Evolutionary conservation across 441 rosid genomes (phyloP).

Genomic region (Flueggea neowawraea): DNA sequence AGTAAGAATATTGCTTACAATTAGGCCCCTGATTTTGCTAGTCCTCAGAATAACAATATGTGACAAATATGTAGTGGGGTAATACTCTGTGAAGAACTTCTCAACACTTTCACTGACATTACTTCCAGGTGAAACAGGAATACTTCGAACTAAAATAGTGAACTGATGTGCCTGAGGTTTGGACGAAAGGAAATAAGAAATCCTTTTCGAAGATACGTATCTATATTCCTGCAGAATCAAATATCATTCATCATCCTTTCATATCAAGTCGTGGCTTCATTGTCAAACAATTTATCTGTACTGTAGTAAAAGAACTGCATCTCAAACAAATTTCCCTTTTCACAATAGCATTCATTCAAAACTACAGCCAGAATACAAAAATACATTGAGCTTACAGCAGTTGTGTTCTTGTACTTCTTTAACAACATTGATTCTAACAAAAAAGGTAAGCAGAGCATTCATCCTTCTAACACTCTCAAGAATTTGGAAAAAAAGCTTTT

Average conservation of each 20-base stretch:
- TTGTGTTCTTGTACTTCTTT: no score
- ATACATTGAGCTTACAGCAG: neutral
- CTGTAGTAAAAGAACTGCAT: no score
- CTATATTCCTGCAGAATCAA: constrained; percentile 70
- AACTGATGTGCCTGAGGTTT: constrained; percentile 95
- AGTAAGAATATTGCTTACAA: constrained; percentile 44
- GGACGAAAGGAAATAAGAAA: constrained; percentile 68
- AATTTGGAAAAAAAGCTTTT: no score
- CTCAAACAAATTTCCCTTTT: constrained; percentile 1
- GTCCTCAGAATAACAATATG: constrained; percentile 76
- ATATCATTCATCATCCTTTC: constrained; percentile 11
- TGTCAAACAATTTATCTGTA: neutral
- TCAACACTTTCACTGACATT: constrained; percentile 77
- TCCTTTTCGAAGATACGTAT: constrained; percentile 67
- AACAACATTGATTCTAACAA: no score
- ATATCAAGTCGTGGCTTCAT: constrained; percentile 12
- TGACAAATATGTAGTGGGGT: constrained; percentile 73
- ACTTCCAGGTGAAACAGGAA: constrained; percentile 53
- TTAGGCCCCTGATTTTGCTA: constrained; percentile 57
- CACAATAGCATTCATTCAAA: neutral
- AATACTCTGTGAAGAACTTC: constrained; percentile 66
- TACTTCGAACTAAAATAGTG: constrained; percentile 85
- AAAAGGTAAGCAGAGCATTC: no score
- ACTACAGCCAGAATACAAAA: constrained; percentile 2
- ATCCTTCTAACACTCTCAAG: no score